A percentile compares a stretch with the other conserved stretches of the same genome.
These are phyloP conservation scores for Fusarium tupiense DNA, from an alignment of 2,329 filamentous ascomycete genomes.

Conservation along the genomic window DNA sequence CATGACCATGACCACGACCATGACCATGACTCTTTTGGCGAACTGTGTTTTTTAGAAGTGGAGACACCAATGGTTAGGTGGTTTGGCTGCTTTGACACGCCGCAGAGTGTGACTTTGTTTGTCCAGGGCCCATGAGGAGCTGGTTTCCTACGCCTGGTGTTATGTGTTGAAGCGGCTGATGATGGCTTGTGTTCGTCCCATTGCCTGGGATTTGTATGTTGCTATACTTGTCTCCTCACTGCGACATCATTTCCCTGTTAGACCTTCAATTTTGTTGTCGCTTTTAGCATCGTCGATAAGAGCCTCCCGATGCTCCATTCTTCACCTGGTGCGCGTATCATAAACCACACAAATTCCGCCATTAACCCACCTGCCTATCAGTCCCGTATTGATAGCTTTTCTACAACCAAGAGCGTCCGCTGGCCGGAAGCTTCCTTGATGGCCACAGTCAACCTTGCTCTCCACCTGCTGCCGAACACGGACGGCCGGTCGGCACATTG, in stretches of 20 bases:
- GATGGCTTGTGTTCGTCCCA: neutral
- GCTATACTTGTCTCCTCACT: neutral
- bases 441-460: constrained; percentile 19
- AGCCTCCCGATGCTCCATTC: constrained; percentile 22
- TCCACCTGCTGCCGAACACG: constrained; percentile 29
- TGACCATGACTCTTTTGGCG: constrained; percentile 17
- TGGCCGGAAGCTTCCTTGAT: constrained; percentile 20
- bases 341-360: constrained; percentile 5
- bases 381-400: constrained; percentile 25
- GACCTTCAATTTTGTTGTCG: neutral
- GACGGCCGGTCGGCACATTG: constrained; percentile 18
- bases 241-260: neutral
- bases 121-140: neutral
- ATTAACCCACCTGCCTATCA: constrained; percentile 4
- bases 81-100: constrained; percentile 9
- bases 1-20: constrained; percentile 26
- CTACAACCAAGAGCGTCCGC: constrained; percentile 12
- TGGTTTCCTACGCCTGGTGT: neutral
- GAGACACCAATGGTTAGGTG: constrained; percentile 17
- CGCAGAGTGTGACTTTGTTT: constrained; percentile 4
- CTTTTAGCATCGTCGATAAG: constrained; percentile 1
- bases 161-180: neutral
- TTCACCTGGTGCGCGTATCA: constrained; percentile 21
- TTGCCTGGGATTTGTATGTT: neutral
- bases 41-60: constrained; percentile 15